Percentiles rank a stretch among this genome's conserved stretches.
These are phyloP conservation scores for Sporothrix curviconia DNA, from an alignment of 2,329 filamentous ascomycete species.

Conservation along the genomic window DNA sequence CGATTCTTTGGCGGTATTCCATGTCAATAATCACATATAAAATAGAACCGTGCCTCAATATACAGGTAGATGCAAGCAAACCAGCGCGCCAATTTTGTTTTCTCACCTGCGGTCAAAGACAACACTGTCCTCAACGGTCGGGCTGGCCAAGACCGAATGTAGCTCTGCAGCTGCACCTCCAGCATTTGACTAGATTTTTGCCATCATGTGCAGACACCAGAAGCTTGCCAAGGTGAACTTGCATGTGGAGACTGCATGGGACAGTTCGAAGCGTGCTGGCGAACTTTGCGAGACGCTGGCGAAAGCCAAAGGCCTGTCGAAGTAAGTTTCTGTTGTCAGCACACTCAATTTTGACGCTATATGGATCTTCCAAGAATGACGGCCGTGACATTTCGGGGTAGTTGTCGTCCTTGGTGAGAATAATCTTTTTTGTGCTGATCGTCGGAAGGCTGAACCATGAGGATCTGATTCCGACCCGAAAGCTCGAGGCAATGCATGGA, in stretches of 20 bases:
- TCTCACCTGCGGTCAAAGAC: constrained; percentile 13
- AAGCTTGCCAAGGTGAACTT: constrained; percentile 7
- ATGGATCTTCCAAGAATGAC: neutral
- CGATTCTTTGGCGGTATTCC: constrained; percentile 11
- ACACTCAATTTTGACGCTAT: neutral
- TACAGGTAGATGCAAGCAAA: too few species aligned
- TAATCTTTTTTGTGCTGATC: neutral
- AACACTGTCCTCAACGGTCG: neutral
- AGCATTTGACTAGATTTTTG: neutral
- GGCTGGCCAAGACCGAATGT: neutral
- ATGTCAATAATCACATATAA: too few species aligned
- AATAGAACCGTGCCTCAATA: too few species aligned
- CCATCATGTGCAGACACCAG: neutral
- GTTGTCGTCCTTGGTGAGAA: neutral
- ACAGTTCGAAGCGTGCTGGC: neutral
- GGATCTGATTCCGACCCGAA: neutral
- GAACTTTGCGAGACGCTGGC: neutral
- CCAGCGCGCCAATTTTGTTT: too few species aligned
- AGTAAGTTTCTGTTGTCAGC: neutral
- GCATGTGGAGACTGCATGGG: neutral
- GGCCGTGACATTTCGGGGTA: neutral
- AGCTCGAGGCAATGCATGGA: neutral
- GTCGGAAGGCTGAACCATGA: neutral
- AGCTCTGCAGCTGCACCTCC: neutral
- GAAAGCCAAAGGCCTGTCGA: neutral